phyloP scores from a whole-genome alignment of 129 eudicot species.

The Scalesia atractyloides region DNA sequence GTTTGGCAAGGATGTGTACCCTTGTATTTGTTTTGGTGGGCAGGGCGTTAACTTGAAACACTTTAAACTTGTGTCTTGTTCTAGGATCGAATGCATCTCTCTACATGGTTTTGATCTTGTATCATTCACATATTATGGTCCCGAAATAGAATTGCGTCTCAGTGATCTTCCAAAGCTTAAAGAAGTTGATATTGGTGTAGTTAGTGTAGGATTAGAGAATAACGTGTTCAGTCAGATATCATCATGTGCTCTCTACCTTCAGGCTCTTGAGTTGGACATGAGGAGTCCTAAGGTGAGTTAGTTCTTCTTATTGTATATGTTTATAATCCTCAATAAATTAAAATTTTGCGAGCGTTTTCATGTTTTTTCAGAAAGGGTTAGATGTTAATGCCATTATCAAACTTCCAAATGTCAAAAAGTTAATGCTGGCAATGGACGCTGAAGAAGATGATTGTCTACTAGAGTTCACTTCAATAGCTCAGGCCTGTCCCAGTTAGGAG shows the following conservation, averaged over 20 bases:
- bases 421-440: constrained; percentile 37
- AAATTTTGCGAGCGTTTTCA: not conserved
- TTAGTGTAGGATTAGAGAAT: constrained; percentile 30
- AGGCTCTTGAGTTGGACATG: constrained; percentile 25
- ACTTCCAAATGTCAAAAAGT: constrained; percentile 42
- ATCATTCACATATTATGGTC: constrained; percentile 38
- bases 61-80: constrained; percentile 33
- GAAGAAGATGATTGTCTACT: constrained; percentile 43
- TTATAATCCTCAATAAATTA: not conserved
- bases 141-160: constrained; percentile 22
- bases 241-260: constrained; percentile 31
- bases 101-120: constrained; percentile 33
- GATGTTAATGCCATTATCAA: constrained; percentile 28
- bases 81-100: constrained; percentile 24
- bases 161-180: constrained; percentile 43
- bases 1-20: constrained; percentile 16
- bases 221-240: constrained; percentile 39
- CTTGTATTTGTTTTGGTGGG: constrained; percentile 24
- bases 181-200: constrained; percentile 26
- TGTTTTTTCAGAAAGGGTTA: constrained; percentile 33
- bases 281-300: not conserved
- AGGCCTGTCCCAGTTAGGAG: constrained; percentile 44
- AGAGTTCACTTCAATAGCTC: constrained; percentile 34
- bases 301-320: not conserved
- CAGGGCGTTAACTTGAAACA: constrained; percentile 29